A percentile compares a stretch with the other conserved stretches of the same genome.
Evolutionary conservation across 2,329 filamentous ascomycete species (phyloP).

Genomic region (Nothopassalora personata): DNA sequence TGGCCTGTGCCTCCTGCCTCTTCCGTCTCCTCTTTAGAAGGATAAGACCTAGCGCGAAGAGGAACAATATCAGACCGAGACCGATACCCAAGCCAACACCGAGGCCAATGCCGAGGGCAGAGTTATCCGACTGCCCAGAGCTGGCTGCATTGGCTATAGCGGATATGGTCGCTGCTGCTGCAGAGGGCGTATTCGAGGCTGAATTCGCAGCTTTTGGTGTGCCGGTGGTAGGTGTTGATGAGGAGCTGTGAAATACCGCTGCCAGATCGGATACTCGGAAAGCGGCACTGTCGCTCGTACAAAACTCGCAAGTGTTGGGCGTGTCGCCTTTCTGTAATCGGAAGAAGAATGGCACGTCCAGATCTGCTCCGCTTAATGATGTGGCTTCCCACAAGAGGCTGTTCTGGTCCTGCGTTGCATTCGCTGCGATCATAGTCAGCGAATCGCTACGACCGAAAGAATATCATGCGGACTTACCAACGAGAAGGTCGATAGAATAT

Average conservation of each 20-base stretch:
- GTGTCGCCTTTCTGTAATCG: conserved; percentile 17
- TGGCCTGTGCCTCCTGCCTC: neutral
- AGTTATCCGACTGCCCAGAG: neutral
- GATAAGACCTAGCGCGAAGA: neutral
- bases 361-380: neutral
- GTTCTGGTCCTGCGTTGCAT: conserved; percentile 5
- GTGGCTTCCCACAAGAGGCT: conserved; percentile 12
- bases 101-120: neutral
- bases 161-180: neutral
- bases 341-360: conserved; percentile 9
- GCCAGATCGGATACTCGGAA: conserved; percentile 5
- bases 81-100: conserved; percentile 7
- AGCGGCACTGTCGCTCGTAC: conserved; percentile 6
- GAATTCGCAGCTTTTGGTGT: neutral
- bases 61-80: conserved; percentile 2
- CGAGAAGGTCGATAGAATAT: conserved; percentile 11
- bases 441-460: neutral
- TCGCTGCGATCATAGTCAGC: conserved; percentile 7
- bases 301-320: conserved; percentile 13
- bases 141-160: neutral
- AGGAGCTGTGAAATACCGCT: neutral
- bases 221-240: neutral
- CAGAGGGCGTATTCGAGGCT: neutral
- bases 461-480: conserved; percentile 5
- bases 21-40: neutral